Evolutionary conservation across 805 yeast genomes (phyloP), one percentile per base, ranked within the genome.

Genomic region (Tetrapisispora nanseiensis): DNA sequence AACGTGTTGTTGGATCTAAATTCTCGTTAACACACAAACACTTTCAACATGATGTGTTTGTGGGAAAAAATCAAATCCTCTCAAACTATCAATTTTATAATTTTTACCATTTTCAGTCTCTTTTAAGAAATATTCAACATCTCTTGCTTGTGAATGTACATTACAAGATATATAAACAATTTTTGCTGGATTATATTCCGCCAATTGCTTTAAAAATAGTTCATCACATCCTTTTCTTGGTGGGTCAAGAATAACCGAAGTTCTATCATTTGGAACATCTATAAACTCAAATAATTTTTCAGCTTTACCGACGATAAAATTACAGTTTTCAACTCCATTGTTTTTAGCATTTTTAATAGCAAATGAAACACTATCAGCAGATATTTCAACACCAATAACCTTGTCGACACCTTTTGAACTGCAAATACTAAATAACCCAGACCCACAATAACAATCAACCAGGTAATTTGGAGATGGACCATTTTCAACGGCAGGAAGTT

Each of bases 171-270:
- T 84, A 65, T 92, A 92, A n/a, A 92, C 94, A 42, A 92, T 78
- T 52, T 80, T 79, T 13, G 82, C 82, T 2, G 98, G 97, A 47
- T 75, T 70, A 63, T 84, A 92, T 18, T 71, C 85, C 18, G 92
- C 74, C 44, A 92, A 69, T 66, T 92, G 98, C 50, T 81, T 78
- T 63, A 92, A 69, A 57, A 92, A 92, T 9, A 78, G 77, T 40
- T 79, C 83, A 61, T 89, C 97, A 63, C 97, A 90, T 2, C 98
- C 98, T 62, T 90, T 92, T 61, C 98, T 78, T 33, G 97, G 95
- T 4, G 98, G 98, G 62, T 92, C 98, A 55, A 92, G 74, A 45
- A 92, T 87, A 29, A 92, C 92, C 10, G 95, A 78, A 0, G 97
- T 92, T 52, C 79, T 68, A 36, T 73, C 76, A 30, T 75, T 70